Evolutionary conservation across 441 rosid genomes (phyloP), one percentile per base, ranked within the genome.

Genomic region (Populus hybrid): DNA sequence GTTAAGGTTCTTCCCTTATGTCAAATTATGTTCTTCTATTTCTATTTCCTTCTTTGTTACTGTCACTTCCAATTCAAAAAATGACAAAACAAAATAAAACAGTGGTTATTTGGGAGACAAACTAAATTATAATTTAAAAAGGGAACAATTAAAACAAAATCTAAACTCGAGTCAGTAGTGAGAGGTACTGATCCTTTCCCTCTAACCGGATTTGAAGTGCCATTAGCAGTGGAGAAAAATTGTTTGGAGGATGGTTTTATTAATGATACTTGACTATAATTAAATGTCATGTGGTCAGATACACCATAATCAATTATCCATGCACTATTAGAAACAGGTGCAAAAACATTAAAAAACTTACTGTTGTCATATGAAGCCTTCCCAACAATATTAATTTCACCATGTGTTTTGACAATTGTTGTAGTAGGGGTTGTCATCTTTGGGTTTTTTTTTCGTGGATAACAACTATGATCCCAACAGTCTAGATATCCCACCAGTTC

Each of bases 291-390:
- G 24, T 24, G 24, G 24, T 24, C 24, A 1, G 18, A 6, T 0
- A 28, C 19, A 53, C 40, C 5, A 16, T 7, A 67, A 73, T 78
- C 67, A 78, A 72, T 23, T 50, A 78, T 73, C 77, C 32, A 78
- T 72, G 59, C 19, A 73, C 2, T 26, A 21, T 78, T 66, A 0
- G 4, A 26, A 78, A 72, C 34, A 71, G 6, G 67, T 71, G 35
- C n/a, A 71, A 24, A 70, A 59, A 70, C 10, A 64, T 64, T 61
- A 26, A 71, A 64, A 64, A 50, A 7, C 74, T 76, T 69, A 69
- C 69, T 61, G 12, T 0, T 2, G 35, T 53, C 28, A 11, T 18
- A 0, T 2, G 30, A 38, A 9, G 34, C 2, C 7, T 9, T 1
- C 1, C 26, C 0, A 21, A 0, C 1, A 18, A 7, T 1, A 9